Percentiles rank a stretch among this genome's conserved stretches.
Conservation (phyloP, 2,329 filamentous ascomycete genomes). For the Alternaria solani region DNA sequence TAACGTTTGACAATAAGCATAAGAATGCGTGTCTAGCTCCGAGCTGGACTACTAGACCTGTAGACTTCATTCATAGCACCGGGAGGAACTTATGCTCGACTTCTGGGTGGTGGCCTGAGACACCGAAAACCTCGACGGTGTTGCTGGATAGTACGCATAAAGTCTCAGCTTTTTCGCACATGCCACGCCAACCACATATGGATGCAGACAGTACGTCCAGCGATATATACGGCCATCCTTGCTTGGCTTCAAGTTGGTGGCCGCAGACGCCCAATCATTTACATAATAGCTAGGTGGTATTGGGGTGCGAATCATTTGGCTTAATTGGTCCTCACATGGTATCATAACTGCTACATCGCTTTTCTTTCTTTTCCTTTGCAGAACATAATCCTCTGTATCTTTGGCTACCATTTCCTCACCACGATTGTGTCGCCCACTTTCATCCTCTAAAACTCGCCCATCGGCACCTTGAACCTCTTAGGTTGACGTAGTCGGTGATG, state of each 20-base stretch:
- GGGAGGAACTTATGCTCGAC: slow-evolving; percentile 33
- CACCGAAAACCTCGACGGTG: background rate
- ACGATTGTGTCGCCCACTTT: background rate
- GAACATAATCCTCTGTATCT: background rate
- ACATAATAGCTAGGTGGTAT: background rate
- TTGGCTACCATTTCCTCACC: background rate
- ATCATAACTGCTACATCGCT: background rate
- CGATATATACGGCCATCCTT: slow-evolving; percentile 9
- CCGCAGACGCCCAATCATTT: slow-evolving; percentile 17
- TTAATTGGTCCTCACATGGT: background rate
- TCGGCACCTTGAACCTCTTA: background rate
- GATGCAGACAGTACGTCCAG: background rate
- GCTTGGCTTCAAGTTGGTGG: slow-evolving; percentile 25
- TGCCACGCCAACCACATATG: background rate
- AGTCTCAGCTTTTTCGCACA: slow-evolving; percentile 10
- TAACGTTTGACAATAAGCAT: background rate
- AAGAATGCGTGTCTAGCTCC: slow-evolving; percentile 8
- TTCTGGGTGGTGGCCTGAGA: slow-evolving; percentile 33
- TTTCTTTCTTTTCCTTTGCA: background rate
- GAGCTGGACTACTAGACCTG: slow-evolving; percentile 5
- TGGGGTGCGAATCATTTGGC: background rate
- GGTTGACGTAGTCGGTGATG: background rate
- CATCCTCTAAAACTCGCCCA: background rate
- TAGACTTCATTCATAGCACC: slow-evolving; percentile 27
- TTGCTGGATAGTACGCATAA: slow-evolving; percentile 18